Base-by-base conservation (phyloP, 202 grass and related monocot species). In the Setaria italica region DNA sequence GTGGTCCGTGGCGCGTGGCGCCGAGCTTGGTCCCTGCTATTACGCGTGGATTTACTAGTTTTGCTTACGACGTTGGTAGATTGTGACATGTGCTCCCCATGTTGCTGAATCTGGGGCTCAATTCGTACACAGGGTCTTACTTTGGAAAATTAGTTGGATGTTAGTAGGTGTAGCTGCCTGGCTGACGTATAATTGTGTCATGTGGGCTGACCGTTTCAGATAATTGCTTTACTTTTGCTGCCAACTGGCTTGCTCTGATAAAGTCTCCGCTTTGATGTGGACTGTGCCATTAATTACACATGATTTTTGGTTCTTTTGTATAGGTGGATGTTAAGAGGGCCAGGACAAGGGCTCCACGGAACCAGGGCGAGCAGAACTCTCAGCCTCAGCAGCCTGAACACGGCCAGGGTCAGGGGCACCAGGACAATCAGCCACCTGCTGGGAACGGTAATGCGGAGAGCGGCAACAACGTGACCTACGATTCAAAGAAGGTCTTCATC, bases 261-360 rank as follows among this genome's bases (percentile, higher is more conserved):
- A 33, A 64, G 54, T 47, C 72, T 46, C 19, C 33, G 20, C 54
- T 67, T 29, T 71, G 55, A 57, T 51, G 62, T 2, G 0, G 29
- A 73, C 53, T 13, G 17, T 9, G 9, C 13, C 6, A 72, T 65
- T 76, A 63, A 49, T 83, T 58, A 0, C 29, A 34, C 14, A 68
- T 39, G 20, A 47, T 66, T 9, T 7, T 39, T 7, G 11, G 10
- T 35, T 54, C 35, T 25, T 67, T 62, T 73, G 37, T 50, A n/a
- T 33, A 94, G 94, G 94, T 97, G 5, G 94, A 97, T 39, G 92
- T 97, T 41, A 97, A 94, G 86, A 87, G 92, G 74, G 94, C 94
- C 17, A 89, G 91, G 48, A 85, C 76, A 35, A 90, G 94, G 60
- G 80, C 82, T 53, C 84, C 30, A 4, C 84, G 86, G 29, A 80